Conservation (phyloP, 495 filamentous ascomycete species). For the Evernia prunastri region DNA sequence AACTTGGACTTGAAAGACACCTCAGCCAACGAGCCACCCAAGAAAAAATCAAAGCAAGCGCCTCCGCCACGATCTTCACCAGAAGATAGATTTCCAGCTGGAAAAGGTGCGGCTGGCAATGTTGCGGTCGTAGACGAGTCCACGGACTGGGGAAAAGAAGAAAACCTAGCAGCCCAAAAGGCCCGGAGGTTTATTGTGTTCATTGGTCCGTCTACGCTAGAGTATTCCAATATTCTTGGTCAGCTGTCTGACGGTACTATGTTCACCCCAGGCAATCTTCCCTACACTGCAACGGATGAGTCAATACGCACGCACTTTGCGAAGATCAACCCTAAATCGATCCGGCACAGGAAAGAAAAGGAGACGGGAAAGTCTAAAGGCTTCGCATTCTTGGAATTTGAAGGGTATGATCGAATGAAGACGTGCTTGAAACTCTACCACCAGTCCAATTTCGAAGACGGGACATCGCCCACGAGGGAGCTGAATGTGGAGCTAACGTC, state of each 20-base stretch:
- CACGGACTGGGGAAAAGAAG: not conserved
- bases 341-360: conserved; percentile 72
- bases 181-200: conserved; percentile 73
- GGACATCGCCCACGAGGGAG: conserved; percentile 47
- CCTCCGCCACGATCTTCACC: not conserved
- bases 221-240: not conserved
- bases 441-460: conserved; percentile 75
- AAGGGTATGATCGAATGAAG: conserved; percentile 84
- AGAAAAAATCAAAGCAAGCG: conserved; percentile 5
- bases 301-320: conserved; percentile 68
- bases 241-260: conserved; percentile 18
- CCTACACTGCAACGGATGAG: conserved; percentile 67
- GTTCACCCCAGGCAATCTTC: conserved; percentile 63
- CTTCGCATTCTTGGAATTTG: conserved; percentile 91
- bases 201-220: conserved; percentile 50
- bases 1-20: conserved; percentile 23
- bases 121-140: not conserved
- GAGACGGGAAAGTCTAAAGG: conserved; percentile 68
- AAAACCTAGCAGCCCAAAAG: conserved; percentile 32
- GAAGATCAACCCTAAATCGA: conserved; percentile 59
- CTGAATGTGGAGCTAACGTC: conserved; percentile 94
- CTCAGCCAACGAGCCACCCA: not conserved
- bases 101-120: not conserved
- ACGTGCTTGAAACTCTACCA: conserved; percentile 85
- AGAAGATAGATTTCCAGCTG: not conserved